phyloP scores from a whole-genome alignment of 1,284 basidiomycete genomes.

The Amylostereum chailletii region DNA sequence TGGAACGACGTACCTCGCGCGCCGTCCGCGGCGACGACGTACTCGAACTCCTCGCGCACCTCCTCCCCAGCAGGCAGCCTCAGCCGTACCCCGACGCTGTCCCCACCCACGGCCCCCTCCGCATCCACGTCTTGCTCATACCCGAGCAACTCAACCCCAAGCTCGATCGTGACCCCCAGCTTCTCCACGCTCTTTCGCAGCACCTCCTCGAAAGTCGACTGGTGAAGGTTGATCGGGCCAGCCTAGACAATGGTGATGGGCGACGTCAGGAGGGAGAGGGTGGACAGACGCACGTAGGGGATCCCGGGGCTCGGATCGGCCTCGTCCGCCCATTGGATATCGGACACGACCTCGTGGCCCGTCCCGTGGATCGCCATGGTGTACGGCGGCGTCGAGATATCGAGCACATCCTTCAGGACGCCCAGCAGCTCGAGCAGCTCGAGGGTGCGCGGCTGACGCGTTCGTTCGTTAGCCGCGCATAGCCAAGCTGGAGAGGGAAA shows the following conservation, averaged over 20 bases:
- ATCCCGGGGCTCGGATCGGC: conserved; percentile 1
- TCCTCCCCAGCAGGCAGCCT: not conserved
- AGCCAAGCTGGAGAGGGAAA: not conserved
- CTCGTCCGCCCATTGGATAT: conserved; percentile 4
- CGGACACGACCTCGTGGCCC: not conserved
- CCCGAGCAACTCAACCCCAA: conserved; percentile 9
- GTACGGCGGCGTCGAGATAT: conserved; percentile 4
- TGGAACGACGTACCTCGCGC: conserved; percentile 8
- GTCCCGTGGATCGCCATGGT: conserved; percentile 6
- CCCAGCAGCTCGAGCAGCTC: conserved; percentile 11
- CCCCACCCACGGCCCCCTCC: conserved; percentile 4
- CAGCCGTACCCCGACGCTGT: not conserved
- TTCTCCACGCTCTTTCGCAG: conserved; percentile 9
- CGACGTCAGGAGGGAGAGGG: not conserved
- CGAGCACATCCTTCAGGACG: conserved; percentile 10
- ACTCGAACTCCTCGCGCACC: conserved; percentile 1
- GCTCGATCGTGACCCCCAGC: conserved; percentile 10
- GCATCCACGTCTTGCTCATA: conserved; percentile 10
- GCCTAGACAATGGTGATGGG: not conserved
- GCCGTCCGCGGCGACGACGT: conserved; percentile 15
- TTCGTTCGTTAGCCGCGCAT: too few relatives aligned
- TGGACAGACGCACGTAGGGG: conserved; percentile 8
- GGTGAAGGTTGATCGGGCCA: not conserved
- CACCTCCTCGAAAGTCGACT: conserved; percentile 9
- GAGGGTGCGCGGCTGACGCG: conserved; percentile 8